Base-by-base conservation (phyloP, 2,329 filamentous ascomycete genomes). In the Aureobasidium sp. region DNA sequence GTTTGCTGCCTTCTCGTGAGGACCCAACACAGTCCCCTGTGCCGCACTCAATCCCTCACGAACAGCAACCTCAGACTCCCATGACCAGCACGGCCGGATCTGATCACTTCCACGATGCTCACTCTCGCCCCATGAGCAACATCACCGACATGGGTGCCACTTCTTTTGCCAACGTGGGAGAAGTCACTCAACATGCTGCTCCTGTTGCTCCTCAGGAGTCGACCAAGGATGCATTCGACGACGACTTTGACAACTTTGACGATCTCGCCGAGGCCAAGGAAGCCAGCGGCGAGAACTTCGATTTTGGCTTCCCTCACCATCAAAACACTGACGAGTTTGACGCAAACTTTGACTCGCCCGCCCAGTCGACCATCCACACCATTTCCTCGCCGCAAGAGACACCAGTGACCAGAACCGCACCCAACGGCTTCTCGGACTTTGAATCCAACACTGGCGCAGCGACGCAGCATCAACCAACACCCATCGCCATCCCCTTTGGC, bases 211-310 rank as follows among this genome's bases (percentile, higher is more conserved):
- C 51, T 44, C 59, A 61, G 25, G 34, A 53, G 63, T 70, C 76
- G 1, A 69, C 74, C 17, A 79, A 79, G 66, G 76, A 81, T 25
- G 81, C 84, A 1, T 90, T 91, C 71, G 87, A 89, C 64, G 81
- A 82, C 61, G 89, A 91, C 56, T 84, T 91, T 64, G 89, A 91
- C 55, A 89, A 91, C 45, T 94, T 94, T 67, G 88, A 90, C 68
- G 90, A 90, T 61, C 82, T 95, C 17, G 87, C 90, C 64, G 90
- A 95, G 70, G 90, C 90, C 48, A 90, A 91, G 71, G 90, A 94
- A 73, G 89, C 76, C 7, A 51, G 56, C 25, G 64, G 58, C 29
- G 55, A 61, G 25, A 78, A 81, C 61, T 91, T 92, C 76, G 86
- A 87, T 69, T 88, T 91, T 65, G 88, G 86, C 36, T 49, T 49